These are phyloP conservation scores for Pleurotus ostreatus DNA, from an alignment of 768 basidiomycete genomes.

Conservation along the genomic window DNA sequence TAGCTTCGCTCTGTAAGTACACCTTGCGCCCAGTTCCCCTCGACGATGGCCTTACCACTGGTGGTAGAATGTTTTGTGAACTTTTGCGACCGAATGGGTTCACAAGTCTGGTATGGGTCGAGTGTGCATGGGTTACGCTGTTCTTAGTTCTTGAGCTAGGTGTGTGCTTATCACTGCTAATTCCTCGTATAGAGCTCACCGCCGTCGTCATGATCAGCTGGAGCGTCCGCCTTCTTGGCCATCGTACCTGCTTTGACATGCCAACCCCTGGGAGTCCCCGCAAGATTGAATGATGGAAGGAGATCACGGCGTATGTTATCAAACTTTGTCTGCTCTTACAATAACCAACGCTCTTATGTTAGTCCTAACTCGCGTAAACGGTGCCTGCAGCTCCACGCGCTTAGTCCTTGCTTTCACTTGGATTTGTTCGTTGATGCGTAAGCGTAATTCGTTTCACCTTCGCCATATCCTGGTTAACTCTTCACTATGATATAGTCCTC, in stretches of 20 bases:
- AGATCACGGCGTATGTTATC: background rate
- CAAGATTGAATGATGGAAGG: background rate
- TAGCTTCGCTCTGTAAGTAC: constrained; percentile 55
- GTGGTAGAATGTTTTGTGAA: constrained; percentile 53
- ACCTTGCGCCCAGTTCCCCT: no score
- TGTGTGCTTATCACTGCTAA: constrained; percentile 25
- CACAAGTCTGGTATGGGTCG: constrained; percentile 68
- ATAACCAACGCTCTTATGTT: background rate
- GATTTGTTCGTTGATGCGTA: constrained; percentile 40
- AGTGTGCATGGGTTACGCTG: constrained; percentile 55
- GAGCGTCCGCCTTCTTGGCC: constrained; percentile 45
- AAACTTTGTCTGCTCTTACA: background rate
- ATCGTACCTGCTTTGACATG: constrained; percentile 34
- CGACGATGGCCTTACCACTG: background rate
- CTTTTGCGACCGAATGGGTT: constrained; percentile 45
- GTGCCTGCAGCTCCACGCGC: constrained; percentile 47
- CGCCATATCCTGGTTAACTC: constrained; percentile 1
- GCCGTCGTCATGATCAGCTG: constrained; percentile 32
- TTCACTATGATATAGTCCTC: constrained; percentile 38
- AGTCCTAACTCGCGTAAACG: constrained; percentile 1
- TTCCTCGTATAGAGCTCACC: background rate
- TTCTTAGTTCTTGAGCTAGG: constrained; percentile 60
- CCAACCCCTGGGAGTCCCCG: constrained; percentile 10
- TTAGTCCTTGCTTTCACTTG: constrained; percentile 61
- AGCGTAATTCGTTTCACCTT: constrained; percentile 16